These are phyloP conservation scores for Rhododendron griersonianum DNA, from an alignment of 148 eudicot species.

Conservation along the genomic window DNA sequence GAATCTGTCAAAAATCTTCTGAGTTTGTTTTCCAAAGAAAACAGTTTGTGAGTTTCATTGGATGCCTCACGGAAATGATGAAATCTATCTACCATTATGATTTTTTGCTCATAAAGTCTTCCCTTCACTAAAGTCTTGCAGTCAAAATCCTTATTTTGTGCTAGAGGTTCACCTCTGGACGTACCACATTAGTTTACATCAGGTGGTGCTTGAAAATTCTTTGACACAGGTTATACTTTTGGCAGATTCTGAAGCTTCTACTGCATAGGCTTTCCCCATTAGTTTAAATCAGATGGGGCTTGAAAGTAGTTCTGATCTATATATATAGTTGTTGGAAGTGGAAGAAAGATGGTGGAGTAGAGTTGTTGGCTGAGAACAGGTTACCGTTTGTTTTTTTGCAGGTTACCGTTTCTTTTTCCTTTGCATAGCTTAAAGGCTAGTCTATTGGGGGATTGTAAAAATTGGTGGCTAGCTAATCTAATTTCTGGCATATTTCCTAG, in stretches of 20 bases:
- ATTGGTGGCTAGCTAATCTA: too few species aligned
- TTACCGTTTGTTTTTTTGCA: too few species aligned
- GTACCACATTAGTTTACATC: background rate
- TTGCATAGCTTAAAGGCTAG: too few species aligned
- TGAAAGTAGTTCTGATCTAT: too few species aligned
- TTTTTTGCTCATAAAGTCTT: background rate
- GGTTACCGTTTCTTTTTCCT: too few species aligned
- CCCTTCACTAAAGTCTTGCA: background rate
- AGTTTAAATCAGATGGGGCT: too few species aligned
- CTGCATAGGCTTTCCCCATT: constrained; percentile 79
- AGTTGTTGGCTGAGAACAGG: too few species aligned
- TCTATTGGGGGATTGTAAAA: too few species aligned
- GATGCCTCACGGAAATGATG: background rate
- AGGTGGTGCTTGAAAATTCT: background rate
- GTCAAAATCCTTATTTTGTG: background rate
- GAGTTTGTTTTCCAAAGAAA: background rate
- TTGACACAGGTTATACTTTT: constrained; percentile 12
- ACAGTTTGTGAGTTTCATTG: background rate
- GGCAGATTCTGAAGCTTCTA: constrained; percentile 90
- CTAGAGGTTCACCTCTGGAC: background rate
- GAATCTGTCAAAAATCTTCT: background rate
- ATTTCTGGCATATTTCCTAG: too few species aligned
- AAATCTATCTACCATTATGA: background rate
- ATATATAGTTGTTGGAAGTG: too few species aligned
- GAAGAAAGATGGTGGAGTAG: too few species aligned